Base-by-base conservation (phyloP, 2,329 filamentous ascomycete genomes). In the Cladophialophora immunda region DNA sequence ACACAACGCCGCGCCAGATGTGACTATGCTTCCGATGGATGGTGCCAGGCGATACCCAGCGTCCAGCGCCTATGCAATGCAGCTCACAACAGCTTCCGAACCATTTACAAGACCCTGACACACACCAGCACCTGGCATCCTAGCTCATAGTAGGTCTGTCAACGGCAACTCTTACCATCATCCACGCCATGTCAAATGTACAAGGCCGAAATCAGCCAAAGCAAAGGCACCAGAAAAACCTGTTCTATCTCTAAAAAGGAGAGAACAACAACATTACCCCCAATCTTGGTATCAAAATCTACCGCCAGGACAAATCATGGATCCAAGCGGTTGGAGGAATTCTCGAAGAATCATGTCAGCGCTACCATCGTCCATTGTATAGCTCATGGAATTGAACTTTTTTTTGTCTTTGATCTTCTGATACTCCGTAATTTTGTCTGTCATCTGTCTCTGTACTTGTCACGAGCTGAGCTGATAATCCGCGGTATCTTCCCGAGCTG, bases 351-450 rank as follows among this genome's bases (percentile, higher is more conserved):
- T 5, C 59, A 50, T 50, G 9, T 50, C 22, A 50, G 19, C 5
- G 45, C 45, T 50, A 50, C 13, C 45, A 25, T 50, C 19, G 45
- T 50, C 17, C 25, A 50, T 50, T 50, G 45, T 50, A 50, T 50
- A 50, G 45, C 45, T 50, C 45, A 27, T 25, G 45, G 7, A 50
- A 50, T 22, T 27, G 19, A 50, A 50, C 4, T 50, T 25, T 50
- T 11, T 25, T 50, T 50, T 50, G 8, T 50, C 45, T 50, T 50
- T 50, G 45, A 41, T 11, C 34, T 38, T 19, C 6, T 45, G 19
- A 8, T 19, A 19, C 17, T 19, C 38, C 19, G 38, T 22, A 38
- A 38, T 45, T 19, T 45, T 22, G 34, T 38, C 11, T 8, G 9
- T 15, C 15, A 4, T 38, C 34, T 38, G 9, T 38, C 11, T 15